Evolutionary conservation across 306 rosid genomes (phyloP).

Genomic region (Rosa multiflora): DNA sequence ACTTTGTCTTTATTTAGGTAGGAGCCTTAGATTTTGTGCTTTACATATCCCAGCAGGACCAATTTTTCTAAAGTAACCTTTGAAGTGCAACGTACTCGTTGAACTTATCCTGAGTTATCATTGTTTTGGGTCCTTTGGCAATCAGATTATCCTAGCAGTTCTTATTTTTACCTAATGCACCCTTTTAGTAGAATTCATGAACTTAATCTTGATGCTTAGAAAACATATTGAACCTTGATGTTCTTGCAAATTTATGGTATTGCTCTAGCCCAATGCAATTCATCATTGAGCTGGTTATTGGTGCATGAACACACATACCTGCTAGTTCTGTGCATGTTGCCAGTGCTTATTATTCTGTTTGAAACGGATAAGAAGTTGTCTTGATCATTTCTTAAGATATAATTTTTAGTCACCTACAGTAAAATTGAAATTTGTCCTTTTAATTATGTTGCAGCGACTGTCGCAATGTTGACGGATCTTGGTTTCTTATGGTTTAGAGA

Average conservation of each 20-base stretch:
- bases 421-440: background rate
- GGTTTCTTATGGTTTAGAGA: constrained; percentile 99
- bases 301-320: background rate
- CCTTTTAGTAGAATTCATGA: constrained; percentile 1
- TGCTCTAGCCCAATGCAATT: background rate
- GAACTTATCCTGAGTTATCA: background rate
- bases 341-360: background rate
- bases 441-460: constrained; percentile 64
- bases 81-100: background rate
- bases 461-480: constrained; percentile 83
- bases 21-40: background rate
- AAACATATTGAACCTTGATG: background rate
- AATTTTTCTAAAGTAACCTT: background rate
- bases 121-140: background rate
- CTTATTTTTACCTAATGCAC: background rate
- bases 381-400: background rate
- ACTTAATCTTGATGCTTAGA: background rate
- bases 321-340: background rate
- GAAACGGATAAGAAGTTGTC: background rate
- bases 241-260: background rate
- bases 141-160: background rate
- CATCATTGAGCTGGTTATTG: background rate
- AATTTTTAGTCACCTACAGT: background rate
- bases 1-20: constrained; percentile 5
- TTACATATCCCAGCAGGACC: background rate